Evolutionary conservation across 2,329 filamentous ascomycete genomes (phyloP).

Genomic region (Atkinsonella texensis): DNA sequence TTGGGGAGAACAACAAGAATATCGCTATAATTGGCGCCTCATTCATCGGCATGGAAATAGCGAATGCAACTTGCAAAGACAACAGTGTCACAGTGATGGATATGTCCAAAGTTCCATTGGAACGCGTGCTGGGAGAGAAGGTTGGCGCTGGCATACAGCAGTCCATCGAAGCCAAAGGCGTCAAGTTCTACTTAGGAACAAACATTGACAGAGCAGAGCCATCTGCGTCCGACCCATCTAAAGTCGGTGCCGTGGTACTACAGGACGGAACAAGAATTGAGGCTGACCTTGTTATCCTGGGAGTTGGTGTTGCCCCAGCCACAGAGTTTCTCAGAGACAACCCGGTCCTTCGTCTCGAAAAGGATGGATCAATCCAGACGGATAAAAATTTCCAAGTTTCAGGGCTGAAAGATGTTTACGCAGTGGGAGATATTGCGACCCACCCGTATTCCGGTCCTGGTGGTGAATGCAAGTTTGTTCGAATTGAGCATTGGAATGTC

Average conservation of each 20-base stretch:
- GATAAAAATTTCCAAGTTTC: conserved; percentile 69
- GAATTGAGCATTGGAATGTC: conserved; percentile 98
- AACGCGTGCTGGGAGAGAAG: conserved; percentile 71
- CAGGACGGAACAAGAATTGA: conserved; percentile 77
- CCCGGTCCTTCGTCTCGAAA: conserved; percentile 54
- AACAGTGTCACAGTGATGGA: conserved; percentile 82
- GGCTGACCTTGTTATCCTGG: conserved; percentile 83
- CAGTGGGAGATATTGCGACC: conserved; percentile 88
- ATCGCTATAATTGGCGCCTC: conserved; percentile 85
- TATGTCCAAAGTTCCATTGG: conserved; percentile 75
- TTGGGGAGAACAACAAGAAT: conserved; percentile 78
- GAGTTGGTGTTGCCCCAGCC: conserved; percentile 76
- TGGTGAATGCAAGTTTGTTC: conserved; percentile 56
- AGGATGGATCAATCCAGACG: conserved; percentile 76
- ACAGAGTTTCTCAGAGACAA: conserved; percentile 74
- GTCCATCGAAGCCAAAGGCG: conserved; percentile 69
- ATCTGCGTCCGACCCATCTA: conserved; percentile 51
- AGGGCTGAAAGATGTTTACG: conserved; percentile 73
- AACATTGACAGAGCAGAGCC: conserved; percentile 73
- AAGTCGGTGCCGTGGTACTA: conserved; percentile 69
- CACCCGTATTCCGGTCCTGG: conserved; percentile 91
- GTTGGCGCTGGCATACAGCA: conserved; percentile 73
- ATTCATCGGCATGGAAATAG: conserved; percentile 98
- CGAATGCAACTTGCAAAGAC: conserved; percentile 65
- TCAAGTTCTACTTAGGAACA: conserved; percentile 78